Percentiles rank a stretch among this genome's conserved stretches.
These are phyloP conservation scores for Conticribra weissflogii DNA, from an alignment of 108 stramenopile species.

Conservation along the genomic window DNA sequence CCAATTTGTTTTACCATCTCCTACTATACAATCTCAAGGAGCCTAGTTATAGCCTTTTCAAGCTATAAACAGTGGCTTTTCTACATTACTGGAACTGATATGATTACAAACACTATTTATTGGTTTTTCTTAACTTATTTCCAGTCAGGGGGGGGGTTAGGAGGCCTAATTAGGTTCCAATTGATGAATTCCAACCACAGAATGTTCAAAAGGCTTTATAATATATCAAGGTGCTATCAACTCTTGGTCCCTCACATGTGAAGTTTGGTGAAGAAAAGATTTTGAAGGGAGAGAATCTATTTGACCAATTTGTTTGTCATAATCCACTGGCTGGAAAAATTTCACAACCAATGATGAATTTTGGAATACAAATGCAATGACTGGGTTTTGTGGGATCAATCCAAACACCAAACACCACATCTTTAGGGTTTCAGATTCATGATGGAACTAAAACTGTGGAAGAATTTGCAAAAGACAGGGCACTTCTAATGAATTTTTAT, in stretches of 20 bases:
- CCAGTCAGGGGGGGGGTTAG: background rate
- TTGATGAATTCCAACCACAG: background rate
- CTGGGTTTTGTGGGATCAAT: conserved; percentile 1
- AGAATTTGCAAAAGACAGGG: background rate
- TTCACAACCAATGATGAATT: background rate
- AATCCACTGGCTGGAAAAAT: background rate
- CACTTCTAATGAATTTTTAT: background rate
- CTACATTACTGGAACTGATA: background rate
- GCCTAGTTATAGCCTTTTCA: background rate
- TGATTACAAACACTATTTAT: background rate
- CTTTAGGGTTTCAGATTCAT: background rate
- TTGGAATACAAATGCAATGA: conserved; percentile 1
- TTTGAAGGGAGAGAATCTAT: background rate
- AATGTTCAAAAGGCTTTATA: background rate
- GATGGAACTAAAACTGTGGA: background rate
- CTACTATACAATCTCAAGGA: background rate
- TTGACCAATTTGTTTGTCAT: background rate
- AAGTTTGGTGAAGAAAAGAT: conserved; percentile 2
- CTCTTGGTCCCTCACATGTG: background rate
- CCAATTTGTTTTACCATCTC: background rate
- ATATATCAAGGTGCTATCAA: background rate
- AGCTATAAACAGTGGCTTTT: background rate
- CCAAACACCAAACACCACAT: background rate
- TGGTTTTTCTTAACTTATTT: background rate
- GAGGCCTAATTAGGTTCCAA: background rate